phyloP scores from a whole-genome alignment of 768 basidiomycete genomes.

The Cytidiella melzeri region DNA sequence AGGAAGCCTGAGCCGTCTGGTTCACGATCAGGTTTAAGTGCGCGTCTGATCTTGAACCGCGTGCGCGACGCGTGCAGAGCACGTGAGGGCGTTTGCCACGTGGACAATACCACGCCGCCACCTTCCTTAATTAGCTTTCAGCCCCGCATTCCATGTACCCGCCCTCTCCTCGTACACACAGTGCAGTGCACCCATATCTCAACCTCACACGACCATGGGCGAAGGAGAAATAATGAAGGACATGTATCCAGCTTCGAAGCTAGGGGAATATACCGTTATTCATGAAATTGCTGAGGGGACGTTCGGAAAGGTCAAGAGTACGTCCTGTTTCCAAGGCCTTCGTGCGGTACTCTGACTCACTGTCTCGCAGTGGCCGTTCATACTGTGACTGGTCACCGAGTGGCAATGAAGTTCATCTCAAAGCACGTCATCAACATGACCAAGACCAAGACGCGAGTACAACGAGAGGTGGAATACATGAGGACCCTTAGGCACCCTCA shows the following conservation, averaged over 20 bases:
- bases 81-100: neutral
- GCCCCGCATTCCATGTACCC: neutral
- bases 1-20: too few species aligned
- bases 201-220: constrained; percentile 16
- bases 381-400: constrained; percentile 89
- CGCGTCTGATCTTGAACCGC: neutral
- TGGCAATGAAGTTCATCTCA: constrained; percentile 97
- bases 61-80: neutral
- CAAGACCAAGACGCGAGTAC: constrained; percentile 87
- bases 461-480: constrained; percentile 96
- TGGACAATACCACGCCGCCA: neutral
- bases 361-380: constrained; percentile 75
- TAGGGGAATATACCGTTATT: constrained; percentile 88
- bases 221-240: constrained; percentile 23
- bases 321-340: constrained; percentile 29
- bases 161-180: neutral
- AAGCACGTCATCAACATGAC: constrained; percentile 89
- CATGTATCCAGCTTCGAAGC: constrained; percentile 55
- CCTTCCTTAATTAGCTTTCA: neutral
- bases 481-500: constrained; percentile 90
- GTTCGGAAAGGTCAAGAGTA: constrained; percentile 99
- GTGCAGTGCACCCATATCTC: neutral
- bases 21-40: too few species aligned
- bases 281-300: constrained; percentile 92
- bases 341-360: constrained; percentile 11